Percentiles rank a stretch among this genome's conserved stretches.
Evolutionary conservation across 371 early-diverging fungal species (phyloP).

Genomic region (Mucor irregularis): DNA sequence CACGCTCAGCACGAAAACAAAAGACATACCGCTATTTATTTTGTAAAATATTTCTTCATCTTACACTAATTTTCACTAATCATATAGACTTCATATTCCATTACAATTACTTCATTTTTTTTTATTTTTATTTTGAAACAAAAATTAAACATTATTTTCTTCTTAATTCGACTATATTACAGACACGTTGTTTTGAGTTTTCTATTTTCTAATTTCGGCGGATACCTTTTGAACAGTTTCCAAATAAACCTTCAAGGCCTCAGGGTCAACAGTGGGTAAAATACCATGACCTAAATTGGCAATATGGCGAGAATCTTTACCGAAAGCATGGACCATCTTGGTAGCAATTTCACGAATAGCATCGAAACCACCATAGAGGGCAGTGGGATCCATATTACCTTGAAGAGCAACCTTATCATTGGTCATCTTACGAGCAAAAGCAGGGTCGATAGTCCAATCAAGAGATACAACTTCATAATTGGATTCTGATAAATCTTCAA

Average conservation of each 20-base stretch:
- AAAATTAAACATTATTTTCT: too few relatives aligned
- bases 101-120: background rate
- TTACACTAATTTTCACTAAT: background rate
- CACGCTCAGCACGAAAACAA: background rate
- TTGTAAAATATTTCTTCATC: background rate
- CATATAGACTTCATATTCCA: background rate
- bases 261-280: constrained; percentile 75
- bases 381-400: constrained; percentile 94
- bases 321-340: constrained; percentile 86
- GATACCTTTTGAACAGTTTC: constrained; percentile 66
- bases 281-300: constrained; percentile 98
- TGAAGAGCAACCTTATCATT: constrained; percentile 78
- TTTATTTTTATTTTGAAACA: background rate
- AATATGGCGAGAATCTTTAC: constrained; percentile 73
- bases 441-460: constrained; percentile 90
- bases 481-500: constrained; percentile 68
- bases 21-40: background rate
- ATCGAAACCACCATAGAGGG: constrained; percentile 78
- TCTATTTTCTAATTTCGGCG: constrained; percentile 41
- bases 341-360: constrained; percentile 73
- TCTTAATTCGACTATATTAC: background rate
- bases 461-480: constrained; percentile 86
- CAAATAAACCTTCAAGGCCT: constrained; percentile 69
- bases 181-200: background rate
- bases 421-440: constrained; percentile 60